Evolutionary conservation across 2,329 filamentous ascomycete species (phyloP).

Genomic region (Hypoxylon sp.): DNA sequence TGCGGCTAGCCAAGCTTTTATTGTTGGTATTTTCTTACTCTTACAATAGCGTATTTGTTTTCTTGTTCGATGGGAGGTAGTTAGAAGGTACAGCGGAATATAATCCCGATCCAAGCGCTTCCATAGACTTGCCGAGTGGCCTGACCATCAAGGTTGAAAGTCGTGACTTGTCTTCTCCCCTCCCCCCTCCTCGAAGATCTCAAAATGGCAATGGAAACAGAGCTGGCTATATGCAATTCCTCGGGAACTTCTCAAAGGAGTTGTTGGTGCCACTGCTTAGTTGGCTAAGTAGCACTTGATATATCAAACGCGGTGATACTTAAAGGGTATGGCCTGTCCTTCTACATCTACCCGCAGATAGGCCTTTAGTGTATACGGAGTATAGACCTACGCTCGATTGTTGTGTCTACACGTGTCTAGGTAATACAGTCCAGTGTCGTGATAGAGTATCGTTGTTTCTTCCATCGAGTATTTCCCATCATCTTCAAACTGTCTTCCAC

Average conservation of each 20-base stretch:
- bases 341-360: neutral
- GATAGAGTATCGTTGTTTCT: neutral
- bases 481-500: neutral
- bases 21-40: neutral
- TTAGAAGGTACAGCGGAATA: neutral
- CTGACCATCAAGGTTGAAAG: slow-evolving; percentile 36
- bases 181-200: neutral
- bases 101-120: neutral
- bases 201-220: neutral
- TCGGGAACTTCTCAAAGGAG: slow-evolving; percentile 2
- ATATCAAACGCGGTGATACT: slow-evolving; percentile 3
- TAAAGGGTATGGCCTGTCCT: neutral
- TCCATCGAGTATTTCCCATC: neutral
- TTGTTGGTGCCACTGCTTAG: neutral
- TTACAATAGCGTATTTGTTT: slow-evolving; percentile 3
- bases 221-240: neutral
- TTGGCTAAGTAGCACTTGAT: neutral
- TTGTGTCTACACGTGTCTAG: neutral
- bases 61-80: neutral
- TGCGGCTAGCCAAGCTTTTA: neutral
- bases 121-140: slow-evolving; percentile 1
- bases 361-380: neutral
- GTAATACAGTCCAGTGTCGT: neutral
- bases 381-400: neutral
- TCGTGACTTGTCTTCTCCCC: neutral